These are phyloP conservation scores for Cercospora berteroae DNA, from an alignment of 2,329 filamentous ascomycete species.

Conservation along the genomic window DNA sequence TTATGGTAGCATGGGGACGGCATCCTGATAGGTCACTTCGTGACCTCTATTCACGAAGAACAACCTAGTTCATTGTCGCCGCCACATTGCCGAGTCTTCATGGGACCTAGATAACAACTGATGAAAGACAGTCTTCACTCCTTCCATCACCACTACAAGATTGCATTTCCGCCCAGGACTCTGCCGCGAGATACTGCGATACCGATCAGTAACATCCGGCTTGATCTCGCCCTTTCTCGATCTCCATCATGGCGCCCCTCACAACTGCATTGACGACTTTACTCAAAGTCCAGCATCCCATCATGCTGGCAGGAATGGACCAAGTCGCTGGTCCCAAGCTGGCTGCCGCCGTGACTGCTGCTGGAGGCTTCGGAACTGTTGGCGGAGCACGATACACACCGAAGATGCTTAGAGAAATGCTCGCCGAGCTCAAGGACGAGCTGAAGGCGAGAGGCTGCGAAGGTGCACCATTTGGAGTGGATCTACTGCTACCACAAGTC, in stretches of 20 bases:
- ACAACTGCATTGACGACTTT: constrained; percentile 88
- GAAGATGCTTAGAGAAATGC: constrained; percentile 91
- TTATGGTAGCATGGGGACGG: background rate
- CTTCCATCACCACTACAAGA: background rate
- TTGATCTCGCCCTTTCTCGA: background rate
- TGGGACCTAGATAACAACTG: background rate
- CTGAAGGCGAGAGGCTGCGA: constrained; percentile 57
- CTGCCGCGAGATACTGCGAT: background rate
- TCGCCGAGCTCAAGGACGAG: constrained; percentile 84
- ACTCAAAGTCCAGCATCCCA: constrained; percentile 91
- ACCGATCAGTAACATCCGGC: background rate
- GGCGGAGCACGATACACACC: constrained; percentile 92
- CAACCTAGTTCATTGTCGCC: background rate
- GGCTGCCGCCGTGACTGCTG: constrained; percentile 92
- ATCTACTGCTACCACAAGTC: constrained; percentile 87
- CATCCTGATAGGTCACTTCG: background rate
- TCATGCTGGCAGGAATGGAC: constrained; percentile 96
- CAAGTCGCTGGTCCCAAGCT: constrained; percentile 93
- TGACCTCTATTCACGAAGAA: background rate
- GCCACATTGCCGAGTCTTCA: background rate
- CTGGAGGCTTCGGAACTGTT: constrained; percentile 90
- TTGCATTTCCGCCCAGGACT: background rate
- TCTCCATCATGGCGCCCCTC: constrained; percentile 58
- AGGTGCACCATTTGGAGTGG: constrained; percentile 87
- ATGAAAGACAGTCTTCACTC: background rate